Conservation (phyloP, 345 rosid genomes). For the Eucalyptus regnans region DNA sequence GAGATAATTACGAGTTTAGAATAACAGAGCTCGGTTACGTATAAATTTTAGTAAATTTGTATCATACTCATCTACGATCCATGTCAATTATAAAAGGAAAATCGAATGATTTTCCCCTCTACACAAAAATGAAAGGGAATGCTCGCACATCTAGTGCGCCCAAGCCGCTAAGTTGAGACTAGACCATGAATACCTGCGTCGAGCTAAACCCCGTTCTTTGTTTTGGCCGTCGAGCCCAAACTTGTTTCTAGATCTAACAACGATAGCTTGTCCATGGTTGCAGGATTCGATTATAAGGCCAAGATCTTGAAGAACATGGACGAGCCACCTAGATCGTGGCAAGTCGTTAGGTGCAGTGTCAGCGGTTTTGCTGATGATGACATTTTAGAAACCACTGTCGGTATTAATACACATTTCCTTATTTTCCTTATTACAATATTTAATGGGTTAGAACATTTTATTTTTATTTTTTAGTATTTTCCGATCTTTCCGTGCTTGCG, state of each 20-base stretch:
- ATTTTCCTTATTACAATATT: background rate
- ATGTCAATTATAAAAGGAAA: background rate
- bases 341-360: no score
- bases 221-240: background rate
- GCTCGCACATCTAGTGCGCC: no score
- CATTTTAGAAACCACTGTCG: background rate
- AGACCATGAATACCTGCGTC: accelerated
- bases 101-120: no score
- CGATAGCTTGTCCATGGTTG: background rate
- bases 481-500: accelerated
- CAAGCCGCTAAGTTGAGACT: background rate
- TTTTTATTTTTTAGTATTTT: background rate
- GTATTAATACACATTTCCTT: background rate
- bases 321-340: no score
- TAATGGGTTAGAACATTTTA: no score
- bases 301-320: background rate
- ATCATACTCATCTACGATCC: accelerated
- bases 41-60: accelerated
- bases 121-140: no score
- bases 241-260: accelerated
- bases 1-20: accelerated
- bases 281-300: background rate
- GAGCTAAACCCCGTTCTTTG: background rate
- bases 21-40: accelerated
- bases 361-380: no score